Conservation (phyloP, 306 rosid genomes). For the Astragalus membranaceus region DNA sequence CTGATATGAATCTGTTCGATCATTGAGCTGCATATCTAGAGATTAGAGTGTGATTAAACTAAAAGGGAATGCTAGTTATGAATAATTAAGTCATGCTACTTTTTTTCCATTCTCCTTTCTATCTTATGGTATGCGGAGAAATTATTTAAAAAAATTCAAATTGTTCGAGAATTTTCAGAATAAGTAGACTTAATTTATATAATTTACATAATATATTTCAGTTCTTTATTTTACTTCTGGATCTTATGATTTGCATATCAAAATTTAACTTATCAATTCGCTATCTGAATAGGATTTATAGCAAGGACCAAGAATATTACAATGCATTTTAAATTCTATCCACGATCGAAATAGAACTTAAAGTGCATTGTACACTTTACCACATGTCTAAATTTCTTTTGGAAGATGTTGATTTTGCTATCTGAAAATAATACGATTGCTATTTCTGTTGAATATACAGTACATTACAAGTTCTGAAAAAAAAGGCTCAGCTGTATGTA, state of each 20-base stretch:
- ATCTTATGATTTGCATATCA: background rate
- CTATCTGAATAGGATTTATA: background rate
- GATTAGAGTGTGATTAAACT: background rate
- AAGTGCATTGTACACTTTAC: background rate
- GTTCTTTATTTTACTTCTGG: background rate
- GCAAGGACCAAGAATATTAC: background rate
- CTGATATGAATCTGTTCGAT: background rate
- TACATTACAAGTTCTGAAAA: slow-evolving; percentile 14
- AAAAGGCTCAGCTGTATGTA: background rate
- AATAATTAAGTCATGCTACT: background rate
- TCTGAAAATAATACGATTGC: background rate
- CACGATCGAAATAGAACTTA: too few species aligned
- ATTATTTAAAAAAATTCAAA: too few species aligned
- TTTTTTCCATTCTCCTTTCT: background rate
- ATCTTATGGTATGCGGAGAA: background rate
- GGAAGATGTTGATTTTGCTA: background rate
- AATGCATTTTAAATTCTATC: background rate
- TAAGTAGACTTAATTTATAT: too few species aligned
- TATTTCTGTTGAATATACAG: background rate
- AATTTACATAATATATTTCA: background rate
- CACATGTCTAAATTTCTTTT: background rate
- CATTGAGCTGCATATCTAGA: background rate
- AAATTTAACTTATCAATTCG: background rate
- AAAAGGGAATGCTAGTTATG: background rate
- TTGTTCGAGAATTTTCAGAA: too few species aligned